A percentile compares a stretch with the other conserved stretches of the same genome.
phyloP scores from a whole-genome alignment of 1,139 yeast genomes.

The Geotrichum candidum region DNA sequence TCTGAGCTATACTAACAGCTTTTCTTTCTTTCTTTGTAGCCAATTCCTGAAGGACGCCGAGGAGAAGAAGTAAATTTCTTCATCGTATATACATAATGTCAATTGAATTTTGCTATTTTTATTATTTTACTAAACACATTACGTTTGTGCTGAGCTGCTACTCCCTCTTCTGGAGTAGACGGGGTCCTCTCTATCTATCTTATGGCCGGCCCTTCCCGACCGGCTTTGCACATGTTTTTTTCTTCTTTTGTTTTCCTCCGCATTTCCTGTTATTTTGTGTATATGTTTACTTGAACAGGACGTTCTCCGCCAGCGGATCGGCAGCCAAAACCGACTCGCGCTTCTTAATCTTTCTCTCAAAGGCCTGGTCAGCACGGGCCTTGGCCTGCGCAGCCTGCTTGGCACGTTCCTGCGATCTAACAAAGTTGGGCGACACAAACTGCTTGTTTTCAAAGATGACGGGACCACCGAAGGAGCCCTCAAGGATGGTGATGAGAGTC shows the following conservation, averaged over 20 bases:
- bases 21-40: slow-evolving; percentile 1
- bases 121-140: background rate
- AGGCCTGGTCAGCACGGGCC: slow-evolving; percentile 72
- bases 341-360: slow-evolving; percentile 65
- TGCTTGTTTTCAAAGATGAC: slow-evolving; percentile 95
- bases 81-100: background rate
- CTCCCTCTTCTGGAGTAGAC: background rate
- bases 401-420: slow-evolving; percentile 80
- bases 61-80: slow-evolving; percentile 17
- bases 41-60: slow-evolving; percentile 15
- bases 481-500: slow-evolving; percentile 85
- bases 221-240: background rate
- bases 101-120: background rate
- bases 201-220: background rate
- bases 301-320: slow-evolving; percentile 82
- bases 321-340: slow-evolving; percentile 68
- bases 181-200: background rate
- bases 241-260: background rate
- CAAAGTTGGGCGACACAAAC: slow-evolving; percentile 92
- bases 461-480: slow-evolving; percentile 98
- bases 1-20: background rate
- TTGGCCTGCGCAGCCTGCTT: slow-evolving; percentile 77
- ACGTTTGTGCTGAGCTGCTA: background rate
- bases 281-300: slow-evolving; percentile 45
- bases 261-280: background rate